Conservation (phyloP, 768 basidiomycete species). For the Phaeotremella skinneri region DNA sequence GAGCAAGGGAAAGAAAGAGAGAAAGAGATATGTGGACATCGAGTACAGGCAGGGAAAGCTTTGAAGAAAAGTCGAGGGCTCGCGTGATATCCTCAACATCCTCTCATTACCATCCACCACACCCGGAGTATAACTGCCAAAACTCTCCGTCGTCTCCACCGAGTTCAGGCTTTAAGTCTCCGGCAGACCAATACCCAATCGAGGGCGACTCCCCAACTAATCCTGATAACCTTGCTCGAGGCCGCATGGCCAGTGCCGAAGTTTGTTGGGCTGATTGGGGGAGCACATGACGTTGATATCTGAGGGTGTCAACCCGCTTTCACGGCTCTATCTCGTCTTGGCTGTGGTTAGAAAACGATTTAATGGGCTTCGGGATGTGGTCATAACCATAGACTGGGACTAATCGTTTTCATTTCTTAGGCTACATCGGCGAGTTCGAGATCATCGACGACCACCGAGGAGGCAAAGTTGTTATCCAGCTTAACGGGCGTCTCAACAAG, state of each 20-base stretch:
- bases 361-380: constrained; percentile 1
- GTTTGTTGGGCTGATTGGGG: constrained; percentile 27
- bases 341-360: not conserved
- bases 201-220: constrained; percentile 14
- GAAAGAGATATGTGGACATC: too few relatives aligned
- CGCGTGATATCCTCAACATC: constrained; percentile 7
- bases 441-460: constrained; percentile 98
- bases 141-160: constrained; percentile 43
- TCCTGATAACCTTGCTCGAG: constrained; percentile 26
- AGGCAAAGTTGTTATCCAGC: constrained; percentile 96
- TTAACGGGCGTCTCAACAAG: constrained; percentile 98
- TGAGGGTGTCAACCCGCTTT: too few relatives aligned
- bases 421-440: constrained; percentile 98
- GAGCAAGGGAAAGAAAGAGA: not conserved
- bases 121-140: constrained; percentile 53
- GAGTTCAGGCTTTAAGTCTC: constrained; percentile 54
- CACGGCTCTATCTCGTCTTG: not conserved
- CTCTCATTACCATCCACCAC: constrained; percentile 15
- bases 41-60: not conserved
- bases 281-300: constrained; percentile 26
- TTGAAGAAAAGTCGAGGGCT: not conserved
- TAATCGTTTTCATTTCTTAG: constrained; percentile 53
- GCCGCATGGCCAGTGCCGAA: constrained; percentile 36
- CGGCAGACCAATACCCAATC: constrained; percentile 39
- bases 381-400: constrained; percentile 2